These are phyloP conservation scores for Mycena amicta DNA, from an alignment of 768 basidiomycete genomes.

Conservation along the genomic window DNA sequence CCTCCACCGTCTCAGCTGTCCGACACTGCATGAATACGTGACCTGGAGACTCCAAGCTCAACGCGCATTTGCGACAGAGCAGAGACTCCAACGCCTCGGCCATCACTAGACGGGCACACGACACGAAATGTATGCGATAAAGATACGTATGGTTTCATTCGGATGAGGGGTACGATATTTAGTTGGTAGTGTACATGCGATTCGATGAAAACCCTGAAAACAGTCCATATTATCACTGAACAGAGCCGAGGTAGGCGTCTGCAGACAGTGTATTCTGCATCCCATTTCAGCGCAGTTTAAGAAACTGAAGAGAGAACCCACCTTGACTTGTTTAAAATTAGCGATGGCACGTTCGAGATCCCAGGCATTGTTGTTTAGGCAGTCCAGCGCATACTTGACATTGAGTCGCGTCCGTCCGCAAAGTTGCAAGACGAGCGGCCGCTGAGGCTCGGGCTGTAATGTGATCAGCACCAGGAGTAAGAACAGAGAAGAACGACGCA, in stretches of 20 bases:
- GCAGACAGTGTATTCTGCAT: background rate
- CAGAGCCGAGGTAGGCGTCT: background rate
- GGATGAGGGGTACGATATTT: constrained; percentile 1
- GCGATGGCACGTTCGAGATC: constrained; percentile 74
- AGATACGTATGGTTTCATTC: background rate
- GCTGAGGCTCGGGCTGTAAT: constrained; percentile 68
- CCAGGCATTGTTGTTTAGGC: constrained; percentile 85
- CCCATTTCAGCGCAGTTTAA: background rate
- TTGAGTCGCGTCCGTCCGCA: constrained; percentile 79
- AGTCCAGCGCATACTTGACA: constrained; percentile 78
- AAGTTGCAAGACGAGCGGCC: constrained; percentile 68
- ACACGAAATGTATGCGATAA: no score
- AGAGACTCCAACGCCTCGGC: no score
- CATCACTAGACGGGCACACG: no score
- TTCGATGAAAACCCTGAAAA: background rate
- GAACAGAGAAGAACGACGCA: constrained; percentile 39
- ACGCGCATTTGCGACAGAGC: no score
- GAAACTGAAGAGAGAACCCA: constrained; percentile 35
- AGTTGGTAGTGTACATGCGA: constrained; percentile 1
- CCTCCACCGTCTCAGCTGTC: no score
- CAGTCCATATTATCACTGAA: background rate
- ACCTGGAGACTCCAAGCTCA: no score
- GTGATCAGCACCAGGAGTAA: constrained; percentile 14
- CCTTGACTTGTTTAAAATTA: constrained; percentile 90
- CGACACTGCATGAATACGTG: no score